Base-by-base conservation (phyloP, 2,329 filamentous ascomycete species). In the Tolypocladium cylindrosporum region DNA sequence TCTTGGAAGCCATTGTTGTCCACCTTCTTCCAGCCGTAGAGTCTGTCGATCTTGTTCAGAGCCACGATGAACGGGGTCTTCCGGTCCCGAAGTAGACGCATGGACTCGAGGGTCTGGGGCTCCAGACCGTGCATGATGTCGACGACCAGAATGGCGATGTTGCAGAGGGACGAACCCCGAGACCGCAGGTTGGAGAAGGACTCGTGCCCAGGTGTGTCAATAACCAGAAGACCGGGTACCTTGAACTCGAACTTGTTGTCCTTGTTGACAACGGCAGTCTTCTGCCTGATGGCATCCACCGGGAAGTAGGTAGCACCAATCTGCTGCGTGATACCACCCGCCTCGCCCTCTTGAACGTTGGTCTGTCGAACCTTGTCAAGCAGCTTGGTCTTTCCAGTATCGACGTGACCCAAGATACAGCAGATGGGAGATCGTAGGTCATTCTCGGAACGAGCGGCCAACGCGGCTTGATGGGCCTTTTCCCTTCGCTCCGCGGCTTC, bases 41-140 rank as follows among this genome's bases (percentile, higher is more conserved):
- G 86, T 84, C 94, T 91, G 84, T 99, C 94, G 65, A 99, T 97
- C 81, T 99, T 99, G 87, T 99, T 99, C 70, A 99, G 81, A 1
- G 95, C 95, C 45, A 99, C 95, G 65, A 99, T 96, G 78, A 99
- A 99, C 6, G 94, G 94, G 27, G 94, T 99, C 77, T 94, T 95
- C 67, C 91, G 85, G 68, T 97, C 93, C 69, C 93, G 85, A 56
- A 99, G 85, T 63, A 99, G 79, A 65, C 86, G 89, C 91, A 99
- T 97, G 2, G 94, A 99, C 76, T 99, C 95, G 39, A 97, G 81
- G 19, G 94, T 99, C 75, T 99, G 94, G 21, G 88, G 93, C 75
- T 99, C 94, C 53, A 99, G 84, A 71, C 95, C 95, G 83, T 99
- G 94, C 94, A 99, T 97, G 69, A 99, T 99, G 79, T 99, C 94